A percentile compares a stretch with the other conserved stretches of the same genome.
These are phyloP conservation scores for Exophiala calicioides DNA, from an alignment of 2,329 filamentous ascomycete species.

Conservation along the genomic window DNA sequence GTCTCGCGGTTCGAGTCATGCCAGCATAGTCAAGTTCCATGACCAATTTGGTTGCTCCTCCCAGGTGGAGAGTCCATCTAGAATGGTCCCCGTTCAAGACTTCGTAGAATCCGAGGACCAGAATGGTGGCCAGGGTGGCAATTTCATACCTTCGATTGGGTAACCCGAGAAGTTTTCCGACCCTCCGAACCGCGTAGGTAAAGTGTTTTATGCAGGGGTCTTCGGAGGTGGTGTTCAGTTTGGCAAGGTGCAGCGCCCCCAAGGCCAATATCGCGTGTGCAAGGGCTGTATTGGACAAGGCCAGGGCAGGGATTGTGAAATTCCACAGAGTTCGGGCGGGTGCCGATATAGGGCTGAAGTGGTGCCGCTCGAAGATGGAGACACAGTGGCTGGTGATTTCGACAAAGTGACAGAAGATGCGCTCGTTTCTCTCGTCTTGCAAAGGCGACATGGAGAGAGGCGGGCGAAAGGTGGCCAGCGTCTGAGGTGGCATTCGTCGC, in stretches of 20 bases:
- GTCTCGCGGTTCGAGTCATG: conserved; percentile 71
- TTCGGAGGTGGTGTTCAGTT: conserved; percentile 70
- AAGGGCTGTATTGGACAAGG: conserved; percentile 80
- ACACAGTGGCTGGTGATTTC: conserved; percentile 83
- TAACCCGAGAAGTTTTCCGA: conserved; percentile 73
- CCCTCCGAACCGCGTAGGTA: conserved; percentile 75
- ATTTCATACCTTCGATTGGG: conserved; percentile 69
- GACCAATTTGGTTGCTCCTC: conserved; percentile 73
- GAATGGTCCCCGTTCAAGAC: conserved; percentile 92
- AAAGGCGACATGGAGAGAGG: conserved; percentile 65
- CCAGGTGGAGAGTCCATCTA: conserved; percentile 92
- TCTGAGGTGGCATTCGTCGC: conserved; percentile 9
- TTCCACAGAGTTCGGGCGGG: conserved; percentile 63
- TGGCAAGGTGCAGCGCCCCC: conserved; percentile 83
- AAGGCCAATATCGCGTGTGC: conserved; percentile 89
- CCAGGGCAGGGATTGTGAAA: conserved; percentile 79
- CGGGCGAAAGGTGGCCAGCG: conserved; percentile 17
- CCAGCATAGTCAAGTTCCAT: conserved; percentile 76
- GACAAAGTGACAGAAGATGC: conserved; percentile 89
- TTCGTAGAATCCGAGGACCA: conserved; percentile 88
- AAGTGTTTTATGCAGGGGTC: conserved; percentile 91
- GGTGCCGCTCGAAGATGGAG: conserved; percentile 81
- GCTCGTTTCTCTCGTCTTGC: conserved; percentile 74
- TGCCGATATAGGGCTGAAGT: conserved; percentile 60
- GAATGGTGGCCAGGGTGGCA: conserved; percentile 81